Evolutionary conservation across 768 basidiomycete species (phyloP), one percentile per base, ranked within the genome.

Genomic region (Phylloporus sp.): DNA sequence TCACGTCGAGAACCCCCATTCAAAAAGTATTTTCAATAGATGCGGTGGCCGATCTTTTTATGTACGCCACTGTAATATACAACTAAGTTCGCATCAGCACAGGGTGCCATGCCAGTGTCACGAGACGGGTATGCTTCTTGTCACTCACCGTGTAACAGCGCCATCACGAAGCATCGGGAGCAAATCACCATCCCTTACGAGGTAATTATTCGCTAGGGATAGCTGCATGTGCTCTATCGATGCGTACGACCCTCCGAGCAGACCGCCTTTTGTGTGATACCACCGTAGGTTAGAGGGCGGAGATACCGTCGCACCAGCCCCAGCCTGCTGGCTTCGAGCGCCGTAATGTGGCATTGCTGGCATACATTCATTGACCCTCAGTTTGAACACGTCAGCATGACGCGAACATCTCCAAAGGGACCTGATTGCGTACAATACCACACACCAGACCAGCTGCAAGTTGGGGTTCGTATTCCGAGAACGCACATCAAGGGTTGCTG

Each of bases 331-430:
- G 22, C 15, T 46, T 54, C 49, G 56, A 29, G 49, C 59, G 59
- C 65, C 63, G 65, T 67, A 65, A 67, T 51, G 59, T n/a, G n/a
- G n/a, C 45, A 39, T 50, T 66, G 61, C 59, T 64, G 64, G 64
- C 64, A 66, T 59, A 36, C 32, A 41, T 53, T 55, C 56, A 52
- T 36, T 41, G 56, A 64, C 65, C 63, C 54, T 66, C 64, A 12
- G 27, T 51, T 27, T 45, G 55, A 66, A 65, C 57, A 67, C 64
- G 64, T 67, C 59, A 65, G 40, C 64, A 57, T 59, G 42, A 63
- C 61, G 56, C 54, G 32, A 62, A 47, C 50, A 26, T 9, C 34
- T 41, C 38, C 45, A 47, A 54, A 51, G 45, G 53, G 59, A 55
- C 53, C 55, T 54, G 53, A 64, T 67, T 65, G 56, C 62, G 65